Percentiles rank a stretch among this genome's conserved stretches.
These are phyloP conservation scores for Syzygium jambos DNA, from an alignment of 345 rosid species.

Conservation along the genomic window DNA sequence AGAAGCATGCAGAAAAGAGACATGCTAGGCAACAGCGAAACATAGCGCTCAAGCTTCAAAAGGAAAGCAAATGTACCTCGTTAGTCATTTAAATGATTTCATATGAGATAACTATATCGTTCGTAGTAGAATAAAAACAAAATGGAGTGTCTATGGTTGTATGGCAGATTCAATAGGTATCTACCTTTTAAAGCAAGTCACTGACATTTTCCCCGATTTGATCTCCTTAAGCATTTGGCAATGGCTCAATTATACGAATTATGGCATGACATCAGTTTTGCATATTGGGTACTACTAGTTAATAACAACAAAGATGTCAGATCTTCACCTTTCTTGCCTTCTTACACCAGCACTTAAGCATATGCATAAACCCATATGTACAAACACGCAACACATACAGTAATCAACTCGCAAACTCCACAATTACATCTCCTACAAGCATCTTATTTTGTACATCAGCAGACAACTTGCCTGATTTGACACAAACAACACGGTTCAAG, in stretches of 20 bases:
- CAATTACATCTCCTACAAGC: not conserved
- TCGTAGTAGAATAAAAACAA: not conserved
- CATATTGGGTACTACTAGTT: not conserved
- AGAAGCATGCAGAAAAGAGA: not conserved
- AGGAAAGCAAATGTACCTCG: not conserved
- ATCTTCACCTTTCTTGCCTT: not conserved
- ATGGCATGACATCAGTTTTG: not conserved
- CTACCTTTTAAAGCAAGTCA: not conserved
- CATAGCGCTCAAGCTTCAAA: not conserved
- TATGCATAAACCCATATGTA: not conserved
- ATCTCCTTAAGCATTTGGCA: not conserved
- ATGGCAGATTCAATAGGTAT: not conserved
- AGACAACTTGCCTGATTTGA: slow-evolving; percentile 66
- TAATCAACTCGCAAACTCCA: not conserved
- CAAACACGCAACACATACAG: not conserved
- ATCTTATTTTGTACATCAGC: not conserved
- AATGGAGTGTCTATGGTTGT: not conserved
- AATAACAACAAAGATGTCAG: not conserved
- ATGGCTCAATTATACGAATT: not conserved
- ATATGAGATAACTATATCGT: not conserved
- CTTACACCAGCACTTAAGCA: not conserved
- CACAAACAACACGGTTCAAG: slow-evolving; percentile 77
- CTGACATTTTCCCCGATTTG: not conserved
- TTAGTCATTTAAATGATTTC: not conserved
- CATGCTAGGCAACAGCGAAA: not conserved